These are phyloP conservation scores for Monosporascus ibericus DNA, from an alignment of 2,329 filamentous ascomycete species.

Conservation along the genomic window DNA sequence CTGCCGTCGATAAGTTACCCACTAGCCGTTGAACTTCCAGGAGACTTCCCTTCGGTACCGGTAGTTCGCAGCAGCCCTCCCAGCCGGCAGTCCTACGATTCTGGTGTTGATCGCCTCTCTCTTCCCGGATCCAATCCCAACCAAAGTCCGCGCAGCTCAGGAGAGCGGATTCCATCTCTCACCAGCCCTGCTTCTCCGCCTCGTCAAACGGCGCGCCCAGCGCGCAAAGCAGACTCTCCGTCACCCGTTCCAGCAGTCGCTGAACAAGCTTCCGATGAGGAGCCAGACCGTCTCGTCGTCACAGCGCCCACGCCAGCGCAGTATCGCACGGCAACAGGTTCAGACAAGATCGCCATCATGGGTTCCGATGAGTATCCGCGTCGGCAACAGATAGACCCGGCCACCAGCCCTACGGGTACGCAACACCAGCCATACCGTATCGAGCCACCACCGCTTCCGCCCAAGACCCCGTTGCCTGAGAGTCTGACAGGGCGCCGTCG, in stretches of 20 bases:
- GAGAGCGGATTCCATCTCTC: slow-evolving; percentile 35
- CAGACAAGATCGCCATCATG: slow-evolving; percentile 64
- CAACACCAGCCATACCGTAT: slow-evolving; percentile 35
- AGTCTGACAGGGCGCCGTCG: slow-evolving; percentile 29
- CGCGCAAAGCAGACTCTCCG: slow-evolving; percentile 16
- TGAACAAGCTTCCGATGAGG: slow-evolving; percentile 27
- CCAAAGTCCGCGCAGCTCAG: slow-evolving; percentile 45
- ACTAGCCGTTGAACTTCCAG: slow-evolving; percentile 53
- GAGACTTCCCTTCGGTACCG: slow-evolving; percentile 40
- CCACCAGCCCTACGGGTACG: slow-evolving; percentile 18
- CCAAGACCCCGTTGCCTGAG: slow-evolving; percentile 68
- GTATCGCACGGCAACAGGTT: slow-evolving; percentile 51
- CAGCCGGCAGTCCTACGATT: slow-evolving; percentile 52
- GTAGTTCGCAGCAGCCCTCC: slow-evolving; percentile 30
- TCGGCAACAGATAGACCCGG: slow-evolving; percentile 24
- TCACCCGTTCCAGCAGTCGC: slow-evolving; percentile 10
- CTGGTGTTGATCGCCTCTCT: slow-evolving; percentile 44
- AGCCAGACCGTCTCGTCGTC: slow-evolving; percentile 48
- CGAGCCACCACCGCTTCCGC: slow-evolving; percentile 66
- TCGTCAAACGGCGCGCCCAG: slow-evolving; percentile 24
- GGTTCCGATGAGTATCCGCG: slow-evolving; percentile 53
- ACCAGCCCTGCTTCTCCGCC: slow-evolving; percentile 25
- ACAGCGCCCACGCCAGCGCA: slow-evolving; percentile 52
- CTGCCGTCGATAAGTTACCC: slow-evolving; percentile 37
- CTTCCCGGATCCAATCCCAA: slow-evolving; percentile 24